A percentile compares a stretch with the other conserved stretches of the same genome.
phyloP scores from a whole-genome alignment of 441 rosid genomes.

The Populus hybrid region DNA sequence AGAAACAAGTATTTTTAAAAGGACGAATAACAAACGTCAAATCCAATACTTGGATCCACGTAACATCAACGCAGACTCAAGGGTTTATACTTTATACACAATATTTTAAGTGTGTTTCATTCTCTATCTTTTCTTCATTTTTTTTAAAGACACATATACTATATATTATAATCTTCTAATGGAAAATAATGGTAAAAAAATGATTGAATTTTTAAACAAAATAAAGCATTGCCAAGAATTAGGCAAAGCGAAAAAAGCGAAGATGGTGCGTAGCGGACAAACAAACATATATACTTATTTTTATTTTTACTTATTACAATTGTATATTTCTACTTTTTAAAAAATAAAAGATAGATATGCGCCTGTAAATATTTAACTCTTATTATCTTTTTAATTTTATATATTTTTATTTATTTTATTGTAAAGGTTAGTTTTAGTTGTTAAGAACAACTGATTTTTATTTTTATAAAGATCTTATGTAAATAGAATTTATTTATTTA shows the following conservation, averaged over 20 bases:
- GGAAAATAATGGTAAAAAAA: not conserved
- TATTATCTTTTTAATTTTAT: too few species aligned
- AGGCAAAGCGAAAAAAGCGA: not conserved
- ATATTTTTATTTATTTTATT: too few species aligned
- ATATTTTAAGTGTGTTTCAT: too few species aligned
- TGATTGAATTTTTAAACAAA: not conserved
- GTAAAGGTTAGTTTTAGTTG: not conserved
- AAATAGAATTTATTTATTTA: not conserved
- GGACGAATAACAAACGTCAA: constrained; percentile 33
- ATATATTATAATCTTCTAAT: too few species aligned
- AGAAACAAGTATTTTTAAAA: not conserved
- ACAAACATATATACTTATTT: not conserved
- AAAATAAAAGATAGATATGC: too few species aligned
- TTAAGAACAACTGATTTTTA: too few species aligned
- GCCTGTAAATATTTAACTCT: too few species aligned
- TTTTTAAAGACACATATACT: not conserved
- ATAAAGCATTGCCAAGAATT: not conserved
- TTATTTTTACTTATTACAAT: not conserved
- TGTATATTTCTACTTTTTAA: not conserved
- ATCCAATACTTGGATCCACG: constrained; percentile 35
- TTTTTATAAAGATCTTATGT: not conserved
- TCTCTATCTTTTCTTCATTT: too few species aligned
- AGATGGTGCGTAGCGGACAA: not conserved
- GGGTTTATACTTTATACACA: not conserved
- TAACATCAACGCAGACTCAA: constrained; percentile 33